Evolutionary conservation across 306 rosid genomes (phyloP).

Genomic region (Carpinus viminea): DNA sequence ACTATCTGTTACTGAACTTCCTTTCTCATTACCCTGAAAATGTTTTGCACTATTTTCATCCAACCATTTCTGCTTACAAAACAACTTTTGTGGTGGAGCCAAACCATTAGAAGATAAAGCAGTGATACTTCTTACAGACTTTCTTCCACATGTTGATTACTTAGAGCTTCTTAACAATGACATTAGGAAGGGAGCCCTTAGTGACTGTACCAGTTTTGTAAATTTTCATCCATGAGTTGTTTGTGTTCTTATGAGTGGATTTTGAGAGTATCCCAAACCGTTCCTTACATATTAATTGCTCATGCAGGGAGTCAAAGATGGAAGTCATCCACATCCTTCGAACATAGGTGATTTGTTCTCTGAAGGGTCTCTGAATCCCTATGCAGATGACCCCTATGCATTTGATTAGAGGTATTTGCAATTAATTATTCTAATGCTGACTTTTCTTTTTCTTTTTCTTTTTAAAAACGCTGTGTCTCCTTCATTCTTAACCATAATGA

Average conservation of each 20-base stretch:
- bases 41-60: background rate
- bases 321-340: constrained; percentile 59
- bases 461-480: constrained; percentile 13
- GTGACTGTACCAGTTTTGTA: background rate
- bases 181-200: background rate
- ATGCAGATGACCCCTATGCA: constrained; percentile 95
- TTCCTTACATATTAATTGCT: background rate
- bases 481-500: background rate
- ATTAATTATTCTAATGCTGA: constrained; percentile 4
- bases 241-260: background rate
- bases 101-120: background rate
- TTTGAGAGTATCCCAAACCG: background rate
- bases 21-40: background rate
- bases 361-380: constrained; percentile 98
- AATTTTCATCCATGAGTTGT: background rate
- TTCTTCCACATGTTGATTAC: background rate
- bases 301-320: constrained; percentile 57
- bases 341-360: constrained; percentile 88
- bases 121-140: background rate
- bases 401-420: constrained; percentile 80
- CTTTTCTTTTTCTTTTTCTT: constrained; percentile 12
- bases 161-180: background rate
- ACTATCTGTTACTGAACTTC: background rate
- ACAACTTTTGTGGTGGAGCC: background rate
- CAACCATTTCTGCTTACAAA: background rate